Base-by-base conservation (phyloP, 768 basidiomycete species). In the Auricularia auricula-judae region DNA sequence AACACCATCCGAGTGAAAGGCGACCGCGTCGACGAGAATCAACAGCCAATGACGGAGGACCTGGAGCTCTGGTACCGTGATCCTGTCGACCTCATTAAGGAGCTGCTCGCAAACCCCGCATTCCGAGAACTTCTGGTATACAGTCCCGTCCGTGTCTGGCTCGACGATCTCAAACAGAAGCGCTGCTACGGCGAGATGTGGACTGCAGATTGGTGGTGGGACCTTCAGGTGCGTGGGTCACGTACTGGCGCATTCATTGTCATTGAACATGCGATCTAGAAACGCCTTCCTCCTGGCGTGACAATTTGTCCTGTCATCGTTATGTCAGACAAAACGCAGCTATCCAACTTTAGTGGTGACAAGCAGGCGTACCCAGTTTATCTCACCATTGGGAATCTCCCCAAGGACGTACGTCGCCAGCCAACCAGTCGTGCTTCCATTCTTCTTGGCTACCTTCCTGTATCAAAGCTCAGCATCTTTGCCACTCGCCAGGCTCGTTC, bases 321-420 rank as follows among this genome's bases (percentile, higher is more conserved):
- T 2, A 74, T 79, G 0, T 74, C 79, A 0, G 80, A 83, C 69
- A 82, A 81, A 61, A 82, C 79, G 0, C 72, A 75, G 62, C 68
- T 81, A 0, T 63, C 65, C 18, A 65, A 70, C 0, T 79, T 81
- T 64, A 66, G 71, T 5, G 67, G 75, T 1, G 76, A 79, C 64
- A 79, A 81, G 65, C 62, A 67, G n/a, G 77, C 78, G 10, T 82
- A 76, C 68, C 81, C 81, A 0, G 75, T 82, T 0, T 82, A 82
- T 67, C 65, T 80, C 0, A 77, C 78, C 1, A 70, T 80, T 35
- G 79, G 78, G 0, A 79, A 79, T 63, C 70, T 82, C 3, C 72
- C 75, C 0, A 81, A 81, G 63, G 69, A 73, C 2, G 74, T 79
- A 12, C 68, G 76, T 0, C 67, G 74, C 0, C 71, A 80, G 63